Conservation (phyloP, 495 filamentous ascomycete species). For the Schizothecium vesticola region DNA sequence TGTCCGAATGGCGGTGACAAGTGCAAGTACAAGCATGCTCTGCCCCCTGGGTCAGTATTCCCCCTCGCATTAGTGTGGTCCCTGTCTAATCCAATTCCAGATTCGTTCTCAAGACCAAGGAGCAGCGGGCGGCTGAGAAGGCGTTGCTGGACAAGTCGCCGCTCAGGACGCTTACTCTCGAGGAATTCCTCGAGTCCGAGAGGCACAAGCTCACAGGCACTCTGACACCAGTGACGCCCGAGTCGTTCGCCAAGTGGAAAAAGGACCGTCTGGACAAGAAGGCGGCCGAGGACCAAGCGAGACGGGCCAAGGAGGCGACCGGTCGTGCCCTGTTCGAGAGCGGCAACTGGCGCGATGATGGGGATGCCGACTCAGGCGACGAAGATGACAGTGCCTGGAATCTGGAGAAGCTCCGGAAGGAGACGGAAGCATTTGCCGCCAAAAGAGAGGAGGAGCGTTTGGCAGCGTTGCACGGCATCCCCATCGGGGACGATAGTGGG, state of each 20-base stretch:
- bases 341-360: conserved; percentile 76
- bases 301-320: conserved; percentile 87
- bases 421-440: conserved; percentile 61
- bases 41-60: conserved; percentile 77
- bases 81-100: conserved; percentile 38
- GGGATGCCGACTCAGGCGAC: conserved; percentile 53
- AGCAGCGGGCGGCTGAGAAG: conserved; percentile 93
- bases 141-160: conserved; percentile 96
- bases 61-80: background rate
- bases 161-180: conserved; percentile 86
- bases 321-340: conserved; percentile 93
- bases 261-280: conserved; percentile 91
- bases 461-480: conserved; percentile 28
- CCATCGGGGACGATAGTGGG: conserved; percentile 5
- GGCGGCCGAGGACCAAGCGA: conserved; percentile 81
- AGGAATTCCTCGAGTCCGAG: conserved; percentile 95
- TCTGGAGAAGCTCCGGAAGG: conserved; percentile 64
- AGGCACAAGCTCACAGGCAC: conserved; percentile 86
- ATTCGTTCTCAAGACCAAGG: conserved; percentile 95
- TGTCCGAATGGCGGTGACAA: conserved; percentile 97
- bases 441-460: conserved; percentile 59
- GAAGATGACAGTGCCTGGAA: conserved; percentile 67
- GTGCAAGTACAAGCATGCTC: conserved; percentile 96
- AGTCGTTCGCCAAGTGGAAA: conserved; percentile 94
- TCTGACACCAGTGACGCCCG: conserved; percentile 86